These are phyloP conservation scores for Papiliotrema fonsecae DNA, from an alignment of 1,284 basidiomycete genomes.

Conservation along the genomic window DNA sequence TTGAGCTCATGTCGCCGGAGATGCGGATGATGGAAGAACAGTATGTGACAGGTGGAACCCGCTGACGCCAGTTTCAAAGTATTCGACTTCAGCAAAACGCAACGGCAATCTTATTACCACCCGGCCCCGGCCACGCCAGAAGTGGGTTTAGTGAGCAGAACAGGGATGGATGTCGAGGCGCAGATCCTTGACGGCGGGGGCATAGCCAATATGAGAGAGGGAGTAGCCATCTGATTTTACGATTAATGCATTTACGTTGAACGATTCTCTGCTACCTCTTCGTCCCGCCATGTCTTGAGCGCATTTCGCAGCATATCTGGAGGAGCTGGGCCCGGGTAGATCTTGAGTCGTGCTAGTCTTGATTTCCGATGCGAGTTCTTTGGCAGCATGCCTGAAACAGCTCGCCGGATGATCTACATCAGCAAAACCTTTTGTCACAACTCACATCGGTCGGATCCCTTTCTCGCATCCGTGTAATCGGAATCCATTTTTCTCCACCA, in stretches of 20 bases:
- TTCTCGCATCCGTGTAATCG: slow-evolving; percentile 74
- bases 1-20: slow-evolving; percentile 76
- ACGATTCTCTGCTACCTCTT: neutral
- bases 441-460: slow-evolving; percentile 87
- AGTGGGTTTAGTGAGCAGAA: slow-evolving; percentile 34
- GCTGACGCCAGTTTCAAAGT: slow-evolving; percentile 42
- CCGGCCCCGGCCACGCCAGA: slow-evolving; percentile 16
- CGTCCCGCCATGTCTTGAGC: slow-evolving; percentile 36
- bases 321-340: slow-evolving; percentile 62
- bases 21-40: slow-evolving; percentile 98
- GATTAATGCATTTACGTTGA: neutral
- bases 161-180: slow-evolving; percentile 45
- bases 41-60: slow-evolving; percentile 54
- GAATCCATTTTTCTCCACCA: slow-evolving; percentile 86
- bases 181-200: slow-evolving; percentile 49
- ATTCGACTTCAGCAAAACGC: slow-evolving; percentile 45
- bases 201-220: slow-evolving; percentile 34
- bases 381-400: slow-evolving; percentile 92
- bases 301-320: slow-evolving; percentile 28
- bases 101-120: slow-evolving; percentile 44
- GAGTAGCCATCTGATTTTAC: slow-evolving; percentile 6
- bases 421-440: slow-evolving; percentile 9
- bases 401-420: slow-evolving; percentile 80
- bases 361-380: slow-evolving; percentile 89
- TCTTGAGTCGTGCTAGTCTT: slow-evolving; percentile 74